These are phyloP conservation scores for Myriosclerotinia duriaeana DNA, from an alignment of 2,329 filamentous ascomycete species.

Conservation along the genomic window DNA sequence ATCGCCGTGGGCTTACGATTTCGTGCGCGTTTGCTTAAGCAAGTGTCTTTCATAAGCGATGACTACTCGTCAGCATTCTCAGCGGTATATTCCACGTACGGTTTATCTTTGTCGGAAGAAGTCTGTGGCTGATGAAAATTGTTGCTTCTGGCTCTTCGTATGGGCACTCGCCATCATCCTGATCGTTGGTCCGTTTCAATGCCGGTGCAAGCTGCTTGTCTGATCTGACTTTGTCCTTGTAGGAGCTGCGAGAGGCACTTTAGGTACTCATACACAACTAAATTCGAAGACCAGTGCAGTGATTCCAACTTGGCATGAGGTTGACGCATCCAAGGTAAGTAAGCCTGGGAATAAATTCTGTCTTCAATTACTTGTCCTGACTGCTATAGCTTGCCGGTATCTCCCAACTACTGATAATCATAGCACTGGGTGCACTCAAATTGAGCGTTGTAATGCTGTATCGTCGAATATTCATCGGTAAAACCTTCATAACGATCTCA, in stretches of 20 bases:
- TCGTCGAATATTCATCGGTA: not conserved
- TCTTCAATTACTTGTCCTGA: not conserved
- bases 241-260: slow-evolving; percentile 1
- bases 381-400: not conserved
- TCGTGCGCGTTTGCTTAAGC: not conserved
- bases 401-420: not conserved
- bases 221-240: not conserved
- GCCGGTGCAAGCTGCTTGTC: not conserved
- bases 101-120: no score
- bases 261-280: slow-evolving; percentile 1
- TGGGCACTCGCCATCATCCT: not conserved
- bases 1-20: not conserved
- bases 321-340: slow-evolving; percentile 8
- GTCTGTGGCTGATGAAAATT: not conserved
- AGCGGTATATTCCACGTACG: not conserved
- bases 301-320: slow-evolving; percentile 3
- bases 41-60: not conserved
- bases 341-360: not conserved
- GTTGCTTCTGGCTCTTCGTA: not conserved
- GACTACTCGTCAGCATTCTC: slow-evolving; percentile 1
- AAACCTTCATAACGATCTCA: not conserved
- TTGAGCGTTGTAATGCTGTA: slow-evolving; percentile 3
- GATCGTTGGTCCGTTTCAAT: not conserved
- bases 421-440: not conserved
- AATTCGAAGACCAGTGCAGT: not conserved